A percentile compares a stretch with the other conserved stretches of the same genome.
Evolutionary conservation across 306 rosid species (phyloP).

Genomic region (Cicer bijugum): DNA sequence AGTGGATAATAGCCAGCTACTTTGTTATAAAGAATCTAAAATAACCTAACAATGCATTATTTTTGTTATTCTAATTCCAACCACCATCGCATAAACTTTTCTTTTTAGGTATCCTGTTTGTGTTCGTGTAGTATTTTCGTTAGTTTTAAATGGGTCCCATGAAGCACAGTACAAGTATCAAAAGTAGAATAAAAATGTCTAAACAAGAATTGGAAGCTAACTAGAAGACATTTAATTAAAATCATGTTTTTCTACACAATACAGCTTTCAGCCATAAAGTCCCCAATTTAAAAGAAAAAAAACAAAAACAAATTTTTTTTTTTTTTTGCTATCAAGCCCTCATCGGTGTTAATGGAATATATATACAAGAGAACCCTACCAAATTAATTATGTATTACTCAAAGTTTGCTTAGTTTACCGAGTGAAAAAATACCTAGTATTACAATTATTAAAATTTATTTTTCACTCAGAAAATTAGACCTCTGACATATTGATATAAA

Average conservation of each 20-base stretch:
- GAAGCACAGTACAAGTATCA: too few species aligned
- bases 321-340: neutral
- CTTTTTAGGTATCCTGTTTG: neutral
- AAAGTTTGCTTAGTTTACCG: neutral
- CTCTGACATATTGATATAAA: too few species aligned
- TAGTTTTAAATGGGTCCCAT: too few species aligned
- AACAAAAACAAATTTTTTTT: too few species aligned
- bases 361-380: neutral
- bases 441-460: neutral
- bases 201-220: too few species aligned
- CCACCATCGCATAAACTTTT: slow-evolving; percentile 36
- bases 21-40: slow-evolving; percentile 33
- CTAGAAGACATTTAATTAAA: too few species aligned
- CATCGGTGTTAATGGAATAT: slow-evolving; percentile 1
- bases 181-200: too few species aligned
- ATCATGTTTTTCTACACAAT: too few species aligned
- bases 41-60: slow-evolving; percentile 26
- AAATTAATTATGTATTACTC: neutral
- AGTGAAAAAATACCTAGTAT: neutral
- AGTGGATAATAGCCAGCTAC: slow-evolving; percentile 40
- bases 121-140: neutral
- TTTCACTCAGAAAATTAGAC: neutral
- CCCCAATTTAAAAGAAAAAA: too few species aligned
- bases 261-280: too few species aligned
- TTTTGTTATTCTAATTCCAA: slow-evolving; percentile 45